Base-by-base conservation (phyloP, 805 yeast species). In the Candida pseudoglaebosa region DNA sequence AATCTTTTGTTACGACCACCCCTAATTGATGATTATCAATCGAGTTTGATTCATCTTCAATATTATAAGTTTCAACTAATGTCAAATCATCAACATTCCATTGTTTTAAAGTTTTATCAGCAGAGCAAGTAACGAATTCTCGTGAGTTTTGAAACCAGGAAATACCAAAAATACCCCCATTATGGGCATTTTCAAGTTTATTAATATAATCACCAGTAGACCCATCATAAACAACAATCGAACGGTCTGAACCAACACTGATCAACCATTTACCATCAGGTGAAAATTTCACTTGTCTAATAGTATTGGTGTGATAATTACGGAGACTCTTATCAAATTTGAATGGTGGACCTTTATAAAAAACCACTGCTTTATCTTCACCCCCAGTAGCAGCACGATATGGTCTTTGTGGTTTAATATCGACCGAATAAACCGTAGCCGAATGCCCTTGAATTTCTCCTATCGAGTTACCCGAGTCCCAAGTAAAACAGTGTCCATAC, bases 361-460 rank as follows among this genome's bases (percentile, higher is more conserved):
- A 89, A 2, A 90, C 95, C 47, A 90, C 61, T 1, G 86, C 82
- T 38, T 81, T 79, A 57, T 93, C 98, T 55, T 90, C 96, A 28
- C 95, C 78, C 6, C 84, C 97, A 2, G 98, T 89, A 4, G 84
- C 95, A 0, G 96, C 96, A 41, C 96, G 71, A 67, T 84, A 87
- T 7, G 99, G 99, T 61, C 99, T 78, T 46, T 75, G 77, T 15
- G 90, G 88, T 54, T 84, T 82, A 47, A 91, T 82, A 41, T 84
- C 78, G 15, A 89, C 95, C 0, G 93, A 87, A 54, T 85, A 88
- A 54, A 91, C 78, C 34, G 76, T 78, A 18, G 87, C 81, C 13
- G 91, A 75, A 57, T 93, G 99, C 17, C 99, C 99, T 35, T 89
- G 80, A 51, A 91, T 82, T 56, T 93, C 98, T 39, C 99, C 99